Base-by-base conservation (phyloP, 1,139 yeast species). In the Yamadazyma membranifaciens region DNA sequence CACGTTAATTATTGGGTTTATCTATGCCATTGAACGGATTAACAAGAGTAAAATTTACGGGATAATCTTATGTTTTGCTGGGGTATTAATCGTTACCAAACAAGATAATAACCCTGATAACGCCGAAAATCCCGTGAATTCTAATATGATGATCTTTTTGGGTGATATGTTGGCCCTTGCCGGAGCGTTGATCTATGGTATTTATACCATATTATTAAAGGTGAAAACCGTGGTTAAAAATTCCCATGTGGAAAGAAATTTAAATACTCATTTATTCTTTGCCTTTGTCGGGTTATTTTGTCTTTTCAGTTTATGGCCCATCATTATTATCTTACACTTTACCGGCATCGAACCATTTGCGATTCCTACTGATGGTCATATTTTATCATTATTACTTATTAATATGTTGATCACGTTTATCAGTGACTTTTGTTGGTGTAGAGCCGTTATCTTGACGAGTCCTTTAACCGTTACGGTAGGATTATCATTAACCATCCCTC, bases 381-480 rank as follows among this genome's bases (percentile, higher is more conserved):
- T 86, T 2, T 67, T 83, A 59, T 47, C 65, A 1, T 66, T 89
- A 4, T 66, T 92, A 9, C 41, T 76, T 1, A 50, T 78, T 36
- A 92, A 92, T 60, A 87, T 92, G 40, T 55, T 78, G 22, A 81
- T 88, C 32, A 88, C 97, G 0, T 82, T 92, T 51, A 65, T 89
- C 13, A 85, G 95, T 34, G 98, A 92, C 58, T 88, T 84, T 51
- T 82, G 95, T 56, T 92, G 98, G 98, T 96, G 96, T 33, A 79
- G 88, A 50, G 96, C 98, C 0, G 94, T 91, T 75, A 72, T 92
- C 28, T 68, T 92, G 57, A 92, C 98, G 1, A 83, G 94, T 37
- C 98, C 98, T 0, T 70, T 92, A 47, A 91, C 96, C 0, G 98
- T 91, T 2, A 92, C 98, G 0, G 95, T 92, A 7, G 98, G 98